Evolutionary conservation across 2,329 filamentous ascomycete species (phyloP).

Genomic region (Pseudocercospora cruenta): DNA sequence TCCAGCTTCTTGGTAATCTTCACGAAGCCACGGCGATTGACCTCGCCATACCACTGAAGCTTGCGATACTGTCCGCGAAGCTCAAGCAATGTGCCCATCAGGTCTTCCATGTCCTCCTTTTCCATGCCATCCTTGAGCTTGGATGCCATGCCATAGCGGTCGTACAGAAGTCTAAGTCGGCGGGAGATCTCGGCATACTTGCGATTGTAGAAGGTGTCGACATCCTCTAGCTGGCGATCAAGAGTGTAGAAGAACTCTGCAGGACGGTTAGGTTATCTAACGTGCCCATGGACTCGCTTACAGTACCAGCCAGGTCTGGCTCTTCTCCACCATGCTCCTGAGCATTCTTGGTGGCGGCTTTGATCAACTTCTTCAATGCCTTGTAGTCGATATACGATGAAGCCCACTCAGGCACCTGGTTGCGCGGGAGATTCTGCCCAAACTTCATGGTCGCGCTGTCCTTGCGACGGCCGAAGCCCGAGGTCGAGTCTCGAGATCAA

Average conservation of each 20-base stretch:
- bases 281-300: conserved; percentile 25
- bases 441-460: conserved; percentile 41
- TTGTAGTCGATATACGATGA: conserved; percentile 87
- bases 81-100: conserved; percentile 87
- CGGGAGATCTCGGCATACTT: conserved; percentile 85
- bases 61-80: conserved; percentile 85
- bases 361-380: conserved; percentile 92
- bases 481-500: neutral
- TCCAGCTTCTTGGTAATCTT: conserved; percentile 99
- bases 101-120: conserved; percentile 85
- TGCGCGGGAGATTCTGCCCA: conserved; percentile 67
- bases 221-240: conserved; percentile 95
- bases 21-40: conserved; percentile 90
- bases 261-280: conserved; percentile 32
- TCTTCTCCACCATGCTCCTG: conserved; percentile 61
- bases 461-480: conserved; percentile 4
- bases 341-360: conserved; percentile 64
- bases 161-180: conserved; percentile 81
- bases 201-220: conserved; percentile 95
- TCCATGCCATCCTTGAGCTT: conserved; percentile 75
- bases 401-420: conserved; percentile 87
- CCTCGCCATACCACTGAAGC: conserved; percentile 95
- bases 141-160: conserved; percentile 77
- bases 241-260: conserved; percentile 95
- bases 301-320: conserved; percentile 87